phyloP scores from a whole-genome alignment of 148 eudicot genomes.

The Silene conica region DNA sequence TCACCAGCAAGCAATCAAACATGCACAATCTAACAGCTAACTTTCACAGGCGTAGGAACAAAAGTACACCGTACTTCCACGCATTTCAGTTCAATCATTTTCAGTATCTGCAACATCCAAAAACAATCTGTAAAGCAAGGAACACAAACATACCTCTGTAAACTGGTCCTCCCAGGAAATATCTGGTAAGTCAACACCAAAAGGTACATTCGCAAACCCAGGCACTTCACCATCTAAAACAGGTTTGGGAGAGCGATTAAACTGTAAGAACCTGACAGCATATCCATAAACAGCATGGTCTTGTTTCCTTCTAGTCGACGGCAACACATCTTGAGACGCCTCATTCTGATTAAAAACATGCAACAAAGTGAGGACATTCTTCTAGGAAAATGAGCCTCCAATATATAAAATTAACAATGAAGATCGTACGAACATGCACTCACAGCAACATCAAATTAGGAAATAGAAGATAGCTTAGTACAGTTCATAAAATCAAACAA shows the following conservation, averaged over 20 bases:
- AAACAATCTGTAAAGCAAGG: conserved; percentile 7
- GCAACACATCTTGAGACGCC: conserved; percentile 40
- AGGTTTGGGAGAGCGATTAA: conserved; percentile 30
- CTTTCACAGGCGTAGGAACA: neutral
- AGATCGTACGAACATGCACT: neutral
- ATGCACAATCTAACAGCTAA: neutral
- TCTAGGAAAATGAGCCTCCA: neutral
- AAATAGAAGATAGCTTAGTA: conserved; percentile 2
- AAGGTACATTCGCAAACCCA: conserved; percentile 36
- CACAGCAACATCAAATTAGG: neutral
- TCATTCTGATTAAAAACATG: conserved; percentile 31
- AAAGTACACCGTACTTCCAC: neutral
- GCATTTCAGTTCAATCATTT: conserved; percentile 2
- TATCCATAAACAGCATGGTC: conserved; percentile 50
- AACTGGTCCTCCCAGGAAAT: conserved; percentile 54
- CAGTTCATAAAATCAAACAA: neutral
- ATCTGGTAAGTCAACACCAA: conserved; percentile 38
- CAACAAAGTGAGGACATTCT: neutral
- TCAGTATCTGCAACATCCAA: conserved; percentile 12
- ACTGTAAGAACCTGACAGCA: conserved; percentile 66
- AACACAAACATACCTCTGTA: conserved; percentile 56
- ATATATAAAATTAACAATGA: neutral
- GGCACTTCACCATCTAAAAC: conserved; percentile 40
- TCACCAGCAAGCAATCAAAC: neutral
- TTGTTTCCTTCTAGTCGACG: conserved; percentile 27